Evolutionary conservation across 352 stramenopile species (phyloP).

Genomic region (Globisporangium camurandrum): DNA sequence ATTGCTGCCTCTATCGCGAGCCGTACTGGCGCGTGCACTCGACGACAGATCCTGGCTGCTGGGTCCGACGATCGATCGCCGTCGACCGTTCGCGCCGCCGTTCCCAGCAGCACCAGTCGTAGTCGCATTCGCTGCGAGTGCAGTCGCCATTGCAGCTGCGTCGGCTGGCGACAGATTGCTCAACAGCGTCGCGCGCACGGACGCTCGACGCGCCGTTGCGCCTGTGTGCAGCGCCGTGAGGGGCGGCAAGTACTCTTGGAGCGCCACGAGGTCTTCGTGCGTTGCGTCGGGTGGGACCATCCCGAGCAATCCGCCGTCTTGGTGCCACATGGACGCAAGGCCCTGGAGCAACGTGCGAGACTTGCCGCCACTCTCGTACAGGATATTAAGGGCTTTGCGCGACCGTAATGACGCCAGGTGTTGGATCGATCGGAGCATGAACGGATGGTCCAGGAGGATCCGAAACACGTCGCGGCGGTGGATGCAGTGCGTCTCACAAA

Average conservation of each 20-base stretch:
- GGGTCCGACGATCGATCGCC: neutral
- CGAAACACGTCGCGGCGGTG: constrained; percentile 37
- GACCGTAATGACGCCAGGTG: constrained; percentile 43
- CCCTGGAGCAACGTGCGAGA: constrained; percentile 55
- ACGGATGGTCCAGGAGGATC: constrained; percentile 43
- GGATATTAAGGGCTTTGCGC: constrained; percentile 41
- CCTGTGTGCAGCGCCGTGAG: neutral
- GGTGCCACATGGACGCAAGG: constrained; percentile 51
- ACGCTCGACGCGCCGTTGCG: constrained; percentile 1
- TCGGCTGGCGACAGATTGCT: neutral
- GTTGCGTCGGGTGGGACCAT: constrained; percentile 27
- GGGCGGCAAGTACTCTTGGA: constrained; percentile 35
- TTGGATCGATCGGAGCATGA: constrained; percentile 48
- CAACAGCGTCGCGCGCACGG: constrained; percentile 7
- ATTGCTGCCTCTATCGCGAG: neutral
- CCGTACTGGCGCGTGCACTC: neutral
- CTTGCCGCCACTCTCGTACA: constrained; percentile 53
- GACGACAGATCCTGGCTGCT: neutral
- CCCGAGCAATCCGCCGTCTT: constrained; percentile 37
- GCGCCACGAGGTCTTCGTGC: constrained; percentile 25
- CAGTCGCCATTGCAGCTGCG: neutral
- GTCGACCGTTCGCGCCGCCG: neutral
- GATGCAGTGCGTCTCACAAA: constrained; percentile 71
- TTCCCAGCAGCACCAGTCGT: too few relatives aligned
- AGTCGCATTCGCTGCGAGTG: too few relatives aligned